Conservation (phyloP, 2,329 filamentous ascomycete genomes). For the Diaporthe citri region DNA sequence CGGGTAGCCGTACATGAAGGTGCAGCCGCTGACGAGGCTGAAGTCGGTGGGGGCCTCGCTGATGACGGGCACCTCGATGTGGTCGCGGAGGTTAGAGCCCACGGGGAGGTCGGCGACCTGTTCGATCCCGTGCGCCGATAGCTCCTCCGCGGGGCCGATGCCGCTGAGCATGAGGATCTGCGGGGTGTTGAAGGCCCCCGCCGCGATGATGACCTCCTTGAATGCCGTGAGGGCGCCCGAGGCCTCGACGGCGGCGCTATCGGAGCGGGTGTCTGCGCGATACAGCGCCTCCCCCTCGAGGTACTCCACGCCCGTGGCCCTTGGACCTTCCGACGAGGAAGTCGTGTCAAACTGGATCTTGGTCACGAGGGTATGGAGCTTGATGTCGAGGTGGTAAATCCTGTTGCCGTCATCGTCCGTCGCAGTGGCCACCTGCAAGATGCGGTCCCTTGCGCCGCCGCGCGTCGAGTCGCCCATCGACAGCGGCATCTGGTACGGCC, state of each 20-base stretch:
- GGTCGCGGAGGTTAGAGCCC: constrained; percentile 71
- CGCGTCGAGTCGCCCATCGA: constrained; percentile 53
- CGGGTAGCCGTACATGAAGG: constrained; percentile 46
- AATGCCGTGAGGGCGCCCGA: constrained; percentile 53
- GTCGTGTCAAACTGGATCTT: constrained; percentile 36
- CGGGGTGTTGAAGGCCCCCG: constrained; percentile 66
- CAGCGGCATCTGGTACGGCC: constrained; percentile 70
- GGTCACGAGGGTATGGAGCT: constrained; percentile 36
- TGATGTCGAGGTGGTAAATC: constrained; percentile 35
- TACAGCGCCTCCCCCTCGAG: constrained; percentile 58
- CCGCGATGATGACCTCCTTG: constrained; percentile 63
- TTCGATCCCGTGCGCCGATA: constrained; percentile 54
- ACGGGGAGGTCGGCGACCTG: constrained; percentile 68
- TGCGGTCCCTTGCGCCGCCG: constrained; percentile 48
- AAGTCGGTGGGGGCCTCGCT: constrained; percentile 57
- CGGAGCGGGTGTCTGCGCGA: constrained; percentile 64
- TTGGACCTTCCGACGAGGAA: not conserved
- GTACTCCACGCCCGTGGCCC: constrained; percentile 35
- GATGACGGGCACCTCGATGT: constrained; percentile 62
- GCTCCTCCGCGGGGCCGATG: constrained; percentile 56
- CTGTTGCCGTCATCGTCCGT: constrained; percentile 2
- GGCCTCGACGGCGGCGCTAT: constrained; percentile 44
- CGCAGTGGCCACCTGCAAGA: constrained; percentile 34
- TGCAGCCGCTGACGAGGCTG: constrained; percentile 51
- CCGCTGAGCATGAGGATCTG: constrained; percentile 67